Evolutionary conservation across 2,329 filamentous ascomycete species (phyloP).

Genomic region (Cladosporium oxysporum): DNA sequence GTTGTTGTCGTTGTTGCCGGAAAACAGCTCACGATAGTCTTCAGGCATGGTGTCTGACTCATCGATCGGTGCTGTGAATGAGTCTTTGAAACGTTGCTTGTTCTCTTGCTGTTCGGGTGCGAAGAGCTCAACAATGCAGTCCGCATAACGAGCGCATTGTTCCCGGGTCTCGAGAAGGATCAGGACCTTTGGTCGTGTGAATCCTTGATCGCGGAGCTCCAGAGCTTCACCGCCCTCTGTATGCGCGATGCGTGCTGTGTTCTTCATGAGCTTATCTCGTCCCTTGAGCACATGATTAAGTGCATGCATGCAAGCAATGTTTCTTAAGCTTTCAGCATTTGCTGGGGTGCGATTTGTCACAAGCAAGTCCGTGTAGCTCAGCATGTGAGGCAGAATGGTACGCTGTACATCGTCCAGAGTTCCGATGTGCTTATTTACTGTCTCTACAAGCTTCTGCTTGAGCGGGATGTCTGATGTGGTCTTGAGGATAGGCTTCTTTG

Average conservation of each 20-base stretch:
- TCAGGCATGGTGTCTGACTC: conserved; percentile 75
- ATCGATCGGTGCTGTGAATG: conserved; percentile 69
- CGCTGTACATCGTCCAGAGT: conserved; percentile 65
- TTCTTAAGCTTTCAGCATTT: conserved; percentile 69
- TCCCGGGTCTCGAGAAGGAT: conserved; percentile 88
- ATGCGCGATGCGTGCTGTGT: conserved; percentile 76
- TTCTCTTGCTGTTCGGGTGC: conserved; percentile 92
- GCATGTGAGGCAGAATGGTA: conserved; percentile 69
- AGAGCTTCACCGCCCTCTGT: conserved; percentile 63
- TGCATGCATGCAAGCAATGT: conserved; percentile 76
- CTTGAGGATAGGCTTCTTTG: conserved; percentile 20
- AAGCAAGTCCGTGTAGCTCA: conserved; percentile 79
- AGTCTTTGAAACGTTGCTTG: conserved; percentile 85
- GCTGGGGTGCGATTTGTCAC: conserved; percentile 70
- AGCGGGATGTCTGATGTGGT: conserved; percentile 54
- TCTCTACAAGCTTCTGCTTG: conserved; percentile 68
- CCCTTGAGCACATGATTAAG: conserved; percentile 95
- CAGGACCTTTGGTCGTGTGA: conserved; percentile 89
- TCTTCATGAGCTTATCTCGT: conserved; percentile 86
- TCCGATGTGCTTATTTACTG: conserved; percentile 55
- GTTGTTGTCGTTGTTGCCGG: conserved; percentile 95
- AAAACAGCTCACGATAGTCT: conserved; percentile 87
- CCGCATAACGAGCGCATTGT: conserved; percentile 75
- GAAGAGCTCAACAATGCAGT: conserved; percentile 73
- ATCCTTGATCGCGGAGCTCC: conserved; percentile 88